Evolutionary conservation across 805 yeast species (phyloP).

Genomic region (Scheffersomyces coipomensis): DNA sequence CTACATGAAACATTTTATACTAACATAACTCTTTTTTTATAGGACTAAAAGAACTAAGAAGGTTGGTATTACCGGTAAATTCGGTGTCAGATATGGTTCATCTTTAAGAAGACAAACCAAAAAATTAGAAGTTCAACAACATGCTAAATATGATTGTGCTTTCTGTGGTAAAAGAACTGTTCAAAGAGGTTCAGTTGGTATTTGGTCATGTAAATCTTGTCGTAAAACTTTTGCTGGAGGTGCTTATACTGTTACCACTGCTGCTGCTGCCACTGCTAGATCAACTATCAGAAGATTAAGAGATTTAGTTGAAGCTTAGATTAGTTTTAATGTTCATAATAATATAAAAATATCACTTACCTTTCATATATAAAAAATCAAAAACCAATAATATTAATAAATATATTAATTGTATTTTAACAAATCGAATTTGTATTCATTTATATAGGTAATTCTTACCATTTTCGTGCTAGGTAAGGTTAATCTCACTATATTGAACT

Average conservation of each 20-base stretch:
- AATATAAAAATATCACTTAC: too few species aligned
- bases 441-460: too few species aligned
- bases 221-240: slow-evolving; percentile 99
- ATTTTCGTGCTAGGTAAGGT: too few species aligned
- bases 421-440: too few species aligned
- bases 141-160: slow-evolving; percentile 97
- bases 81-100: slow-evolving; percentile 99
- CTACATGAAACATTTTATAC: slow-evolving; percentile 25
- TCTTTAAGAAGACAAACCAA: slow-evolving; percentile 99
- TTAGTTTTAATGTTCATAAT: slow-evolving; percentile 18
- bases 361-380: too few species aligned
- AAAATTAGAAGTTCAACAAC: slow-evolving; percentile 98
- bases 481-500: too few species aligned
- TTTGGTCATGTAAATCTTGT: slow-evolving; percentile 97
- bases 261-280: slow-evolving; percentile 99
- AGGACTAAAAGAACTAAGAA: slow-evolving; percentile 99
- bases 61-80: slow-evolving; percentile 99
- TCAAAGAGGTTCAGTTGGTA: slow-evolving; percentile 96
- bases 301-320: slow-evolving; percentile 99
- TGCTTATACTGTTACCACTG: slow-evolving; percentile 98
- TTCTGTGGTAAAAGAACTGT: slow-evolving; percentile 99
- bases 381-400: too few species aligned
- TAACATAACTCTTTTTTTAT: slow-evolving; percentile 36
- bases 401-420: too few species aligned
- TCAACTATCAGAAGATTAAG: slow-evolving; percentile 99